These are phyloP conservation scores for Delonix regia DNA, from an alignment of 306 rosid genomes.

Conservation along the genomic window DNA sequence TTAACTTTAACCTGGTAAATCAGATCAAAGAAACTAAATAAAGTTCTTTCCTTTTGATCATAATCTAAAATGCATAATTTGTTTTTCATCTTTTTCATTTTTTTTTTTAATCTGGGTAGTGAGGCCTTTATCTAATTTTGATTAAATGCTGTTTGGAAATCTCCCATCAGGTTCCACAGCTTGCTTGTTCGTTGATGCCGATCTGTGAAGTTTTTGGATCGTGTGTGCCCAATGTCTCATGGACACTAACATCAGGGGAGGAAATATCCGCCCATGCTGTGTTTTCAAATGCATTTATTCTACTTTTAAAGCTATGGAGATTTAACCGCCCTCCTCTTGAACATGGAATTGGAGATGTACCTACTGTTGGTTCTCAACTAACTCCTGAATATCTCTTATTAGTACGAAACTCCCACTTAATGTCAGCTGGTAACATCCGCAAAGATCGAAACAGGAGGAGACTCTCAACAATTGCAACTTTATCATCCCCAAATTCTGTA, in stretches of 20 bases:
- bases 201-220: conserved; percentile 98
- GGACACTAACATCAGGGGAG: conserved; percentile 76
- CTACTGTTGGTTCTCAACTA: conserved; percentile 89
- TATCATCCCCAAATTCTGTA: conserved; percentile 74
- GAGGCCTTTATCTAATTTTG: conserved; percentile 4
- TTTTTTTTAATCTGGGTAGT: background rate
- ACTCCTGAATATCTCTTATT: conserved; percentile 93
- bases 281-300: conserved; percentile 94
- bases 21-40: background rate
- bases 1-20: background rate
- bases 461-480: conserved; percentile 76
- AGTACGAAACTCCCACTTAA: conserved; percentile 78
- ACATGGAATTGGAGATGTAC: conserved; percentile 90
- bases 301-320: conserved; percentile 92
- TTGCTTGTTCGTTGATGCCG: conserved; percentile 96
- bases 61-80: background rate
- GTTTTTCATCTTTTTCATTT: background rate
- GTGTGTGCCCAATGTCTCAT: conserved; percentile 79
- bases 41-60: background rate
- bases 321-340: conserved; percentile 95
- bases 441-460: conserved; percentile 73
- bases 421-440: conserved; percentile 59
- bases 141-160: conserved; percentile 36
- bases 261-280: conserved; percentile 91
- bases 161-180: conserved; percentile 84